Evolutionary conservation across 768 basidiomycete genomes (phyloP).

Genomic region (Melanogaster broomeanus): DNA sequence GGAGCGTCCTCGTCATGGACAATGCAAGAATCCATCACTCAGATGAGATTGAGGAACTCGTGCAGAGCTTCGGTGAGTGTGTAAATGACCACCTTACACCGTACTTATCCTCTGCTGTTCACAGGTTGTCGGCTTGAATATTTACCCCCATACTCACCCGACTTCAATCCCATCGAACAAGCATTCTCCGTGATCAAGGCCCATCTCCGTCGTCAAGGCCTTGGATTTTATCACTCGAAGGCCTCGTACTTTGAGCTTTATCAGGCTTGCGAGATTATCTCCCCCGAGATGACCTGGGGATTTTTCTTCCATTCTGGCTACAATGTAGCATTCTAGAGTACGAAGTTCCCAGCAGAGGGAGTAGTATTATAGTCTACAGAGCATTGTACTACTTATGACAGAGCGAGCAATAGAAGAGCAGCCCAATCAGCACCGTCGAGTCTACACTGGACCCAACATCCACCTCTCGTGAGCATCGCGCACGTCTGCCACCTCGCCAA

Average conservation of each 20-base stretch:
- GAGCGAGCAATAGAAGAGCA: background rate
- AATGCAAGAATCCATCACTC: slow-evolving; percentile 5
- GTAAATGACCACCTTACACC: slow-evolving; percentile 1
- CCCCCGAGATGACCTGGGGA: slow-evolving; percentile 8
- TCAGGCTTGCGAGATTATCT: slow-evolving; percentile 5
- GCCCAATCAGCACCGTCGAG: background rate
- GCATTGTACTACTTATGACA: background rate
- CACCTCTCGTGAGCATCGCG: too few species aligned
- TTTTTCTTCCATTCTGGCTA: slow-evolving; percentile 19
- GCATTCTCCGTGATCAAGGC: slow-evolving; percentile 26
- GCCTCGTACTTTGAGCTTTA: slow-evolving; percentile 10
- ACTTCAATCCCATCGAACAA: slow-evolving; percentile 33
- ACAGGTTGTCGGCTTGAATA: slow-evolving; percentile 21
- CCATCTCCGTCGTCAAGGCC: slow-evolving; percentile 4
- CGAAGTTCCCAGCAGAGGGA: too few species aligned
- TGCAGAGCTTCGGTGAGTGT: too few species aligned
- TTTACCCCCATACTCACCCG: slow-evolving; percentile 33
- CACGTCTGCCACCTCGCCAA: background rate
- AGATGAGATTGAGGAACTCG: background rate
- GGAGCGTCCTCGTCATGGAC: slow-evolving; percentile 10
- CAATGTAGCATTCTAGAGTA: background rate
- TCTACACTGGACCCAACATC: background rate
- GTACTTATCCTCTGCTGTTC: slow-evolving; percentile 8
- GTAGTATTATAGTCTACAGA: too few species aligned
- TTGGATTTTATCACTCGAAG: background rate